Evolutionary conservation across 768 basidiomycete genomes (phyloP).

Genomic region (Xerocomus spinulosus): DNA sequence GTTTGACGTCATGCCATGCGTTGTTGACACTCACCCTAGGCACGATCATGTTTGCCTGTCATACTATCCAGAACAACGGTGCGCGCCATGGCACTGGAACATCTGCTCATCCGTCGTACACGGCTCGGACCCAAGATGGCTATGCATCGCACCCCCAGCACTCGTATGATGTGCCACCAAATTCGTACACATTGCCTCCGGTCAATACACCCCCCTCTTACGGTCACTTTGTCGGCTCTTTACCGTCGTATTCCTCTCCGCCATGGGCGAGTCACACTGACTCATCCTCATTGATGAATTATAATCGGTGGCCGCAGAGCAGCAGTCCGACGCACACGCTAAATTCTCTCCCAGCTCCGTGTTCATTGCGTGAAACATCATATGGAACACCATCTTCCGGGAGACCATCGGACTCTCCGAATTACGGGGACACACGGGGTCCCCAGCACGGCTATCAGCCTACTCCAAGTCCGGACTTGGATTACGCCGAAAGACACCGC

Average conservation of each 20-base stretch:
- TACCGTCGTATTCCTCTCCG: conserved; percentile 27
- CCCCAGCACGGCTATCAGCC: conserved; percentile 37
- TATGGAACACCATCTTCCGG: conserved; percentile 29
- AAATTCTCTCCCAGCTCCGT: conserved; percentile 21
- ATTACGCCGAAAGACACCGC: conserved; percentile 35
- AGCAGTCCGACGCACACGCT: conserved; percentile 28
- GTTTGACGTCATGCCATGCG: conserved; percentile 35
- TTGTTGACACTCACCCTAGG: conserved; percentile 24
- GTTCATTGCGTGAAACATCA: conserved; percentile 27
- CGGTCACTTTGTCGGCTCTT: conserved; percentile 19
- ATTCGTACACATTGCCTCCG: conserved; percentile 30
- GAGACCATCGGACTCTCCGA: conserved; percentile 37
- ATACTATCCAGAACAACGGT: conserved; percentile 29
- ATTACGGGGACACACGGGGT: conserved; percentile 25
- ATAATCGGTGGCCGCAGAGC: conserved; percentile 28
- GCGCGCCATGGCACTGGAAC: conserved; percentile 18
- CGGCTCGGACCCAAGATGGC: conserved; percentile 23
- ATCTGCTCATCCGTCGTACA: conserved; percentile 24
- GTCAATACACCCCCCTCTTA: conserved; percentile 30
- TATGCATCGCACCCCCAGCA: conserved; percentile 25
- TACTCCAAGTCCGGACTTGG: conserved; percentile 34
- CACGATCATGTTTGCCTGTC: conserved; percentile 39
- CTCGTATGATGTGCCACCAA: conserved; percentile 26
- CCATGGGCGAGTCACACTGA: conserved; percentile 27
- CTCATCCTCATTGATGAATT: conserved; percentile 27